Percentiles rank a stretch among this genome's conserved stretches.
These are phyloP conservation scores for Pseudozyma tsukubaensis DNA, from an alignment of 1,284 basidiomycete genomes.

Conservation along the genomic window DNA sequence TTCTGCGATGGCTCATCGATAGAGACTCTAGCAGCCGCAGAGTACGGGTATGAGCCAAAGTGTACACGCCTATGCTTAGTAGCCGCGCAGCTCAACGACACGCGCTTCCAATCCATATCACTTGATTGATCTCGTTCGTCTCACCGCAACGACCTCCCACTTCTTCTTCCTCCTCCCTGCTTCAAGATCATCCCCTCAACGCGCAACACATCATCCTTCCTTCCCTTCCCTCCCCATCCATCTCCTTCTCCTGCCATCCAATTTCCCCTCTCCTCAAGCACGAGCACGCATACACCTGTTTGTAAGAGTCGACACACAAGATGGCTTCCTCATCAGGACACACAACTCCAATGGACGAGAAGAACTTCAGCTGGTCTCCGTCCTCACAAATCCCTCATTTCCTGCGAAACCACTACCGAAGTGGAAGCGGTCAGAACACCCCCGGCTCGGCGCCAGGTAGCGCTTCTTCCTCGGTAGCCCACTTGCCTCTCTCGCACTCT, in stretches of 20 bases:
- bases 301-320: not conserved
- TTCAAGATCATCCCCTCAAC: not conserved
- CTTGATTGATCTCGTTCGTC: no score
- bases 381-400: slow-evolving; percentile 35
- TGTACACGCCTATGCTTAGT: no score
- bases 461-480: slow-evolving; percentile 22
- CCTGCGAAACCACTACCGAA: slow-evolving; percentile 30
- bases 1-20: no score
- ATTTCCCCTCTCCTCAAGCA: slow-evolving; percentile 3
- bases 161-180: not conserved
- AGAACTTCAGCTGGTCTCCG: slow-evolving; percentile 29
- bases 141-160: not conserved
- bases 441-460: slow-evolving; percentile 25
- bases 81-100: no score
- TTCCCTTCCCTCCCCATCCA: not conserved
- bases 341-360: slow-evolving; percentile 22
- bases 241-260: slow-evolving; percentile 8
- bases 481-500: slow-evolving; percentile 19
- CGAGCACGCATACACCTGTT: not conserved
- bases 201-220: not conserved
- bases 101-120: no score
- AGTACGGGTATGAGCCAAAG: no score
- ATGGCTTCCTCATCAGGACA: slow-evolving; percentile 28
- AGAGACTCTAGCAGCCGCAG: no score
- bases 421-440: slow-evolving; percentile 4